These are phyloP conservation scores for Diaporthe capsici DNA, from an alignment of 2,329 filamentous ascomycete genomes.

Conservation along the genomic window DNA sequence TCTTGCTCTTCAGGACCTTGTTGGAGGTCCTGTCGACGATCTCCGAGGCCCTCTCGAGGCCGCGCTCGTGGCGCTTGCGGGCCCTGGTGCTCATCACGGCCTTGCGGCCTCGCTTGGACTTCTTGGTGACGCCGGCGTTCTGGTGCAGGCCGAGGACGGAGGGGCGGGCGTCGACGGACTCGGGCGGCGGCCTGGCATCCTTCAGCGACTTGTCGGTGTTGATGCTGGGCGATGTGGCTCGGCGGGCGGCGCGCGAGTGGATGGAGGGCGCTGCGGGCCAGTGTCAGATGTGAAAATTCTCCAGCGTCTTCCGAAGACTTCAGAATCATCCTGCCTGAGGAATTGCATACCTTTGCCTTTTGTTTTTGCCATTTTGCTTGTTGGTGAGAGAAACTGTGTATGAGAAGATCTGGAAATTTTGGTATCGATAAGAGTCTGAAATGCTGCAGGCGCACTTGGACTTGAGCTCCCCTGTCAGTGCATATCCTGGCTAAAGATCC, in stretches of 20 bases:
- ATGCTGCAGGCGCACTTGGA: background rate
- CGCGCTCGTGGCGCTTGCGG: slow-evolving; percentile 68
- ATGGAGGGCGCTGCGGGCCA: slow-evolving; percentile 69
- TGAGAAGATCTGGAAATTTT: slow-evolving; percentile 25
- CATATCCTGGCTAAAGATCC: background rate
- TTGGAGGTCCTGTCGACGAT: slow-evolving; percentile 70
- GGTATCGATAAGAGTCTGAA: slow-evolving; percentile 39
- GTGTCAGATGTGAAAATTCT: background rate
- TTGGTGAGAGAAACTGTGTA: background rate
- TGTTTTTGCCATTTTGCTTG: slow-evolving; percentile 39
- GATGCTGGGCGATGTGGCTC: slow-evolving; percentile 79
- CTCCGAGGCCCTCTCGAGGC: slow-evolving; percentile 71
- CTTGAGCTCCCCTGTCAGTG: background rate
- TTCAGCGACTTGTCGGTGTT: slow-evolving; percentile 81
- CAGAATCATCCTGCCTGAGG: too few relatives aligned
- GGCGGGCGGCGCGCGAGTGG: slow-evolving; percentile 81
- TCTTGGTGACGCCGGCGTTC: slow-evolving; percentile 77
- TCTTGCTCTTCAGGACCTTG: slow-evolving; percentile 70
- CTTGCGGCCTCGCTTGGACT: slow-evolving; percentile 70
- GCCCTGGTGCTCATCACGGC: slow-evolving; percentile 68
- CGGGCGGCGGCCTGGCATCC: slow-evolving; percentile 65
- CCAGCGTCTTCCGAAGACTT: background rate
- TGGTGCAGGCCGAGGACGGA: slow-evolving; percentile 80
- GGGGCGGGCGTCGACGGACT: slow-evolving; percentile 66
- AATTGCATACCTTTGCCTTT: slow-evolving; percentile 38